phyloP scores from a whole-genome alignment of 306 rosid species.

The Vigna angularis region DNA sequence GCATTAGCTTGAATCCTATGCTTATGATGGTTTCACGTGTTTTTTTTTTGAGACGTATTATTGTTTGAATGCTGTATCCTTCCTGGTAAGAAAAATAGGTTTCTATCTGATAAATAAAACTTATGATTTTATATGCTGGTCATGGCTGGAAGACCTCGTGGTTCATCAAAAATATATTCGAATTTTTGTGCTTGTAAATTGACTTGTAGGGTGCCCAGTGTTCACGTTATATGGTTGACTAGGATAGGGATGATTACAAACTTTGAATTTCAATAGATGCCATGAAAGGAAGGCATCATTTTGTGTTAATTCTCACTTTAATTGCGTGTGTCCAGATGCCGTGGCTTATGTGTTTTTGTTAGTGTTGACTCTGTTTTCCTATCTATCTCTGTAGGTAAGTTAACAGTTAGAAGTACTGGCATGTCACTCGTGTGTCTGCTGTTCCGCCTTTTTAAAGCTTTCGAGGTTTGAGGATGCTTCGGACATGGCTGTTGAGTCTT shows the following conservation, averaged over 20 bases:
- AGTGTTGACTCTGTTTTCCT: not conserved
- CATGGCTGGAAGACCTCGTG: not conserved
- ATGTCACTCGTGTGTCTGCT: not conserved
- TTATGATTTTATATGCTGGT: not conserved
- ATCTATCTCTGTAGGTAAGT: constrained; percentile 40
- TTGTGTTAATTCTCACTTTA: not conserved
- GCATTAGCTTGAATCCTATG: not conserved
- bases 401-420: constrained; percentile 2
- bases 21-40: not conserved
- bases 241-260: not conserved
- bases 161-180: not conserved
- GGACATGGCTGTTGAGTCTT: not conserved
- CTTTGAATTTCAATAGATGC: not conserved
- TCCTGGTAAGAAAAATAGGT: constrained; percentile 3
- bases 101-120: constrained; percentile 9
- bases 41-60: not conserved
- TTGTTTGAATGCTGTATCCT: not conserved
- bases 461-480: not conserved
- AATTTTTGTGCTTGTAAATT: not conserved
- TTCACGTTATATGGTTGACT: not conserved
- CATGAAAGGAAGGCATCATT: not conserved
- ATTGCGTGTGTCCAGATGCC: not conserved
- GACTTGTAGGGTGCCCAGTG: not conserved
- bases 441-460: not conserved
- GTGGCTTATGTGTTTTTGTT: constrained; percentile 8